Base-by-base conservation (phyloP, 768 basidiomycete species). In the Pulveroboletus sp. region DNA sequence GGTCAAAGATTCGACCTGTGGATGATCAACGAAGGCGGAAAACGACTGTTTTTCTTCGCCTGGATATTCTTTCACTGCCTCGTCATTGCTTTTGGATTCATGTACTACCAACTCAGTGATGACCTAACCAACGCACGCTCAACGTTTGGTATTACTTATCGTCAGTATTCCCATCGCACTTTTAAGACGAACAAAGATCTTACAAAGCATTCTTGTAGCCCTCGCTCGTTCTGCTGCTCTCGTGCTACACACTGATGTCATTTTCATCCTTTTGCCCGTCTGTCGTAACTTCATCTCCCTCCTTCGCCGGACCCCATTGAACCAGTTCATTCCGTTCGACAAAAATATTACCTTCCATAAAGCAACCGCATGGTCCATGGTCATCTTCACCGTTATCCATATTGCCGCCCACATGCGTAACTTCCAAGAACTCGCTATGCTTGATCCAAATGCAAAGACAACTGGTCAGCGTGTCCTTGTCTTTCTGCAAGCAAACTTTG, bases 271-370 rank as follows among this genome's bases (percentile, higher is more conserved):
- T 42, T 80, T 98, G 25, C 95, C 94, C 23, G 81, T 97, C 65
- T 97, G 94, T 78, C 84, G 94, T 52, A 94, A 92, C 72, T 92
- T 97, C 71, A 81, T 97, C 68, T 94, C 93, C 20, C 58, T 94
- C 39, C 77, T 95, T 40, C 87, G 95, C 23, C 82, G 85, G 45
- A 92, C 91, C 1, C 82, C 93, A 3, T 74, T 98, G 50, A 90
- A 90, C 71, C 76, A 81, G 55, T 69, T 92, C 71, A 89, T 95
- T 53, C 92, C 92, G 19, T 95, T 97, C 64, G 94, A 95, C 75
- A 88, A 93, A 74, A 92, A 87, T 64, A 82, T 97, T 67, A 82
- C 82, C 7, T 86, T 97, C 67, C 94, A 92, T 75, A 93, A 91
- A 66, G 82, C 88, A 51, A 88, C 88, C 4, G 94, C 81, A 7